Evolutionary conservation across 495 filamentous ascomycete species (phyloP).

Genomic region (Xylaria nigripes): DNA sequence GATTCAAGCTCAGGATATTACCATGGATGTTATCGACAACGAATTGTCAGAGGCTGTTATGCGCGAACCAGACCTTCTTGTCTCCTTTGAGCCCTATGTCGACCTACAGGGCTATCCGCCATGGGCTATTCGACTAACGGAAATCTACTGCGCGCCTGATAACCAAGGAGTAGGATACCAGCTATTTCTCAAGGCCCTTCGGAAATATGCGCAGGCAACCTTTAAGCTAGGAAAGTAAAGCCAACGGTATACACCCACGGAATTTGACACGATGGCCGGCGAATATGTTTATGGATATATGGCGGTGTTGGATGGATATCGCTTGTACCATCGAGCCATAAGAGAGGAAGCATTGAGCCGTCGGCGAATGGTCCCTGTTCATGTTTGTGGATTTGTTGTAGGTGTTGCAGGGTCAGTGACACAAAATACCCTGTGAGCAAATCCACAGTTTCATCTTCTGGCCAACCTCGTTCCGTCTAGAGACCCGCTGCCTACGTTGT

Average conservation of each 20-base stretch:
- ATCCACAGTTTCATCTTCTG: constrained; percentile 50
- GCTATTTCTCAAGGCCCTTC: constrained; percentile 75
- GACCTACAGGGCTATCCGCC: constrained; percentile 88
- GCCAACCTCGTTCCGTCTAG: constrained; percentile 51
- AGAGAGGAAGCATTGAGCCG: neutral
- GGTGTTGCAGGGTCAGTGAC: no score
- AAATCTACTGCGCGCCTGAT: constrained; percentile 75
- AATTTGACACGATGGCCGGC: neutral
- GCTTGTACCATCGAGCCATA: neutral
- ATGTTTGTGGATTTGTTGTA: neutral
- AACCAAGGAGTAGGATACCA: constrained; percentile 82
- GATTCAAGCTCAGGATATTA: constrained; percentile 69
- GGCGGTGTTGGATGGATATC: neutral
- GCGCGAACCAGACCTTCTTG: constrained; percentile 78
- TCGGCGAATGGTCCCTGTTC: neutral
- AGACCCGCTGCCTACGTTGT: constrained; percentile 63
- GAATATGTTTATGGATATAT: neutral
- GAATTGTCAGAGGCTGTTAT: constrained; percentile 66
- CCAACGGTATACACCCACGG: neutral
- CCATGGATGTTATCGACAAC: constrained; percentile 76
- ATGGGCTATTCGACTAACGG: constrained; percentile 89
- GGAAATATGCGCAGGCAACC: constrained; percentile 76
- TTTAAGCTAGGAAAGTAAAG: constrained; percentile 77
- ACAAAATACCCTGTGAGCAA: no score
- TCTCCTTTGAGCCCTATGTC: constrained; percentile 75